Conservation (phyloP, 805 yeast genomes). For the Yamadazyma takamatsuzukensis region DNA sequence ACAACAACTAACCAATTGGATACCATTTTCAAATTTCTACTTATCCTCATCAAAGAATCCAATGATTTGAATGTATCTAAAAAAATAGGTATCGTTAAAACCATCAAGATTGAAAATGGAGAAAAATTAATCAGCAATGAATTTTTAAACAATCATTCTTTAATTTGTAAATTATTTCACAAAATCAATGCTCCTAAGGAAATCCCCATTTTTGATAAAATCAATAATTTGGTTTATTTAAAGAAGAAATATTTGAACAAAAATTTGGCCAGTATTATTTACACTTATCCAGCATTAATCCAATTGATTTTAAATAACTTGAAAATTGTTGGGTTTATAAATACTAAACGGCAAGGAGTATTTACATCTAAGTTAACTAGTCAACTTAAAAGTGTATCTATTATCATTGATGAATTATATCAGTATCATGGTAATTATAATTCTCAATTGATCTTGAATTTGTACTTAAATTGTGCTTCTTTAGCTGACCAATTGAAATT, state of each 20-base stretch:
- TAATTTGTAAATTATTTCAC: constrained; percentile 67
- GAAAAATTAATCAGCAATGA: constrained; percentile 31
- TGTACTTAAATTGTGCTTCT: constrained; percentile 64
- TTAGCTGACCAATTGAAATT: constrained; percentile 74
- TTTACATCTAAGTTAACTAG: constrained; percentile 34
- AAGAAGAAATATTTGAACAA: constrained; percentile 46
- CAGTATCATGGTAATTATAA: constrained; percentile 29
- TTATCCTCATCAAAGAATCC: constrained; percentile 47
- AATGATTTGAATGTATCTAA: constrained; percentile 31
- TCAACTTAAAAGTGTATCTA: constrained; percentile 71
- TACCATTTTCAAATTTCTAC: constrained; percentile 56
- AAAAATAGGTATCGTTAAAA: constrained; percentile 35
- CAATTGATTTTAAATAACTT: constrained; percentile 57
- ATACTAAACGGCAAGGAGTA: constrained; percentile 25
- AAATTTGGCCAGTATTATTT: constrained; percentile 54
- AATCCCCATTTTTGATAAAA: constrained; percentile 35
- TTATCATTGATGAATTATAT: constrained; percentile 65
- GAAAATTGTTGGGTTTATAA: constrained; percentile 39
- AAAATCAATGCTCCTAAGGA: constrained; percentile 43
- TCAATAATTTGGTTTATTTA: constrained; percentile 31
- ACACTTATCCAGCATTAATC: constrained; percentile 75
- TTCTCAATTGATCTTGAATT: constrained; percentile 39
- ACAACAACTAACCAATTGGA: constrained; percentile 46
- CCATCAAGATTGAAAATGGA: constrained; percentile 26
- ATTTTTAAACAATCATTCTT: constrained; percentile 49